phyloP scores from a whole-genome alignment of 1,284 basidiomycete genomes.

The Pterula multifida region DNA sequence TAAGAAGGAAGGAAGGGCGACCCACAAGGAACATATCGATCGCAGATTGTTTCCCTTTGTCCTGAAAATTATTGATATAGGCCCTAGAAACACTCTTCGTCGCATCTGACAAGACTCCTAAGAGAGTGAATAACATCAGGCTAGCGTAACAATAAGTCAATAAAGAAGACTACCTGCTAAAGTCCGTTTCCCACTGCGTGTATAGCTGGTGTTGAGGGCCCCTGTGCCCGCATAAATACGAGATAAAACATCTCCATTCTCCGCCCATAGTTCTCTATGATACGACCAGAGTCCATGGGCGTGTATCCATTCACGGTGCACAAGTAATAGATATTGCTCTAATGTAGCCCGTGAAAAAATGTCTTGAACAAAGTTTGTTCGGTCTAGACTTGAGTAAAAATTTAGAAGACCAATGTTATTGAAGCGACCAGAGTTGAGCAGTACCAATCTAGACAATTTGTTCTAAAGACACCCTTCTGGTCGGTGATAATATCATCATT shows the following conservation, averaged over 20 bases:
- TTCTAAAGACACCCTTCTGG: slow-evolving; percentile 87
- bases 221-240: slow-evolving; percentile 96
- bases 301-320: slow-evolving; percentile 65
- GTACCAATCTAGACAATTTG: slow-evolving; percentile 94
- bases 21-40: slow-evolving; percentile 91
- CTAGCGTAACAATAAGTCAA: too few species aligned
- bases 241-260: slow-evolving; percentile 85
- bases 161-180: slow-evolving; percentile 56
- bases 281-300: slow-evolving; percentile 68
- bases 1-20: slow-evolving; percentile 5
- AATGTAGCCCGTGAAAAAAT: slow-evolving; percentile 73
- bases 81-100: slow-evolving; percentile 93
- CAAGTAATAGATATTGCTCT: slow-evolving; percentile 60
- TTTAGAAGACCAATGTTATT: slow-evolving; percentile 9
- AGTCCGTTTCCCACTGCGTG: slow-evolving; percentile 88
- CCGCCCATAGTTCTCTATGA: slow-evolving; percentile 93
- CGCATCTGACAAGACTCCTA: slow-evolving; percentile 85
- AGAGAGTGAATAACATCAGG: slow-evolving; percentile 7
- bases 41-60: slow-evolving; percentile 87
- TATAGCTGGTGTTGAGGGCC: slow-evolving; percentile 92
- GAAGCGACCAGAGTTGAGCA: slow-evolving; percentile 5
- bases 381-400: slow-evolving; percentile 58
- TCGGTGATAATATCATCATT: slow-evolving; percentile 62
- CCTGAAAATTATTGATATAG: slow-evolving; percentile 98
- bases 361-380: slow-evolving; percentile 98